A percentile compares a stretch with the other conserved stretches of the same genome.
These are phyloP conservation scores for Ogataea nitratoaversa DNA, from an alignment of 805 yeast genomes.

Conservation along the genomic window DNA sequence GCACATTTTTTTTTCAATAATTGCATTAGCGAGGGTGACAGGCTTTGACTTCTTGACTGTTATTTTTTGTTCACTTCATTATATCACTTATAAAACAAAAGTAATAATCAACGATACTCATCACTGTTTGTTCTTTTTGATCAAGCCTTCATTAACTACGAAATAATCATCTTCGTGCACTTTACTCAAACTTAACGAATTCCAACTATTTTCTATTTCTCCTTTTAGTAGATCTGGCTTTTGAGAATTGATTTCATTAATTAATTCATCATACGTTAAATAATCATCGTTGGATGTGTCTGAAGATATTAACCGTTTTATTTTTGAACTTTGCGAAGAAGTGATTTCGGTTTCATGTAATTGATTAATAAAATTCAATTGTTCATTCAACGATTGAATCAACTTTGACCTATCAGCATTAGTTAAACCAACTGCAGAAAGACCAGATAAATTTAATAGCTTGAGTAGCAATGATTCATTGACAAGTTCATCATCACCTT, in stretches of 20 bases:
- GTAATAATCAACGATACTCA: neutral
- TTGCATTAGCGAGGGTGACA: no score
- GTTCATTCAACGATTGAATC: conserved; percentile 37
- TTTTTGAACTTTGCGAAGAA: no score
- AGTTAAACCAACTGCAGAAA: conserved; percentile 29
- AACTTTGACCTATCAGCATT: conserved; percentile 29
- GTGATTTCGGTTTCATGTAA: no score
- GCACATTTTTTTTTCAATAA: no score
- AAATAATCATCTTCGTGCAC: conserved; percentile 36
- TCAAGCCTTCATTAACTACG: conserved; percentile 42
- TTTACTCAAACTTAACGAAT: conserved; percentile 32
- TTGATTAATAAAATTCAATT: conserved; percentile 46
- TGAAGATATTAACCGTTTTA: no score
- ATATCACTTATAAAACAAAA: no score
- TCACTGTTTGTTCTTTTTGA: conserved; percentile 32
- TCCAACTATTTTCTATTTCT: conserved; percentile 40
- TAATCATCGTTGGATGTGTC: no score
- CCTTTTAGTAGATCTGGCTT: conserved; percentile 33
- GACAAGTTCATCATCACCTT: conserved; percentile 10
- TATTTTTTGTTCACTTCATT: no score
- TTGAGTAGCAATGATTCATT: conserved; percentile 23
- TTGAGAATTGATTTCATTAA: conserved; percentile 19
- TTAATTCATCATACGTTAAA: conserved; percentile 30
- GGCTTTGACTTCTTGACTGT: no score
- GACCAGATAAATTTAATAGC: conserved; percentile 46